Conservation (phyloP, 768 basidiomycete genomes). For the Jaapia argillacea region DNA sequence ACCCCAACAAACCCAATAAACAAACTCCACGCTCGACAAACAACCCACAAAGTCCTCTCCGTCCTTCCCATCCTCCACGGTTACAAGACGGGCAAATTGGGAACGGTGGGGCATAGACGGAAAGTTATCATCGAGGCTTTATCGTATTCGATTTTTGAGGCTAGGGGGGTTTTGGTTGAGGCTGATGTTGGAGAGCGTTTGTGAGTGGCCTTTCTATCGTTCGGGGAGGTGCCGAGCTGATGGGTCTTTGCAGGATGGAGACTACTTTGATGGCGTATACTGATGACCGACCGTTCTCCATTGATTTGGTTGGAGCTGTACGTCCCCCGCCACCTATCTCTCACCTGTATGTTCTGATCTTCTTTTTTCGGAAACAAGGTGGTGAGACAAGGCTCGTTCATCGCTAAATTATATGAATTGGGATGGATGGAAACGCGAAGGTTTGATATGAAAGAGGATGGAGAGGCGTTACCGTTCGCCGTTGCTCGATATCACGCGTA, state of each 20-base stretch:
- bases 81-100: too few relatives aligned
- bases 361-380: constrained; percentile 25
- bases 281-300: constrained; percentile 41
- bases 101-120: not conserved
- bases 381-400: constrained; percentile 46
- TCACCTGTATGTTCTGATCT: too few relatives aligned
- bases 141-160: too few relatives aligned
- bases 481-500: constrained; percentile 52
- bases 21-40: constrained; percentile 13
- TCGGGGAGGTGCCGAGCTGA: too few relatives aligned
- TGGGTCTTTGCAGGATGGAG: too few relatives aligned
- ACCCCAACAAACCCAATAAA: constrained; percentile 17
- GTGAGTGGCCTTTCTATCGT: not conserved
- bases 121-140: not conserved
- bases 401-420: constrained; percentile 39
- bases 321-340: constrained; percentile 6
- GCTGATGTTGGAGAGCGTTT: too few relatives aligned
- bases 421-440: constrained; percentile 37
- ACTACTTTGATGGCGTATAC: constrained; percentile 40
- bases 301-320: constrained; percentile 50
- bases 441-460: constrained; percentile 29
- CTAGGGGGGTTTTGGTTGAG: too few relatives aligned
- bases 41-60: too few relatives aligned
- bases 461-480: constrained; percentile 34
- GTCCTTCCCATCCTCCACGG: constrained; percentile 8